phyloP scores from a whole-genome alignment of 2,329 filamentous ascomycete species.

The Teratosphaeria pseudoeucalypti region DNA sequence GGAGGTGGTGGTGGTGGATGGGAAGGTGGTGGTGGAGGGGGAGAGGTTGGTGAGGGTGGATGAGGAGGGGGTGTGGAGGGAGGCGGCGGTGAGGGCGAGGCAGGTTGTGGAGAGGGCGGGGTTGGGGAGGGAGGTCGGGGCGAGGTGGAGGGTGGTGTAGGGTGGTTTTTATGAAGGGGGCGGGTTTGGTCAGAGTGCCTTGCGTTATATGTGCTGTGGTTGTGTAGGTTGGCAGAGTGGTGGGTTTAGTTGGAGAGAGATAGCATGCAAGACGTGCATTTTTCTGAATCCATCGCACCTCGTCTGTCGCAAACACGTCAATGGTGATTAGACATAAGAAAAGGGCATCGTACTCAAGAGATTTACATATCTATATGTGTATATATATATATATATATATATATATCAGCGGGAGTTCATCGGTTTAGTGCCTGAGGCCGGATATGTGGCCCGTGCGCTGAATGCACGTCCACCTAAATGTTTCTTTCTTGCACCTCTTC shows the following conservation, averaged over 20 bases:
- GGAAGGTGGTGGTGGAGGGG: constrained; percentile 29
- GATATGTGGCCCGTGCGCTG: not conserved
- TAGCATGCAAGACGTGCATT: no score
- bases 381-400: no score
- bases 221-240: constrained; percentile 61
- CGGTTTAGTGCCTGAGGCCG: not conserved
- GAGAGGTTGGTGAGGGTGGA: constrained; percentile 31
- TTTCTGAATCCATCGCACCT: no score
- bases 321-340: no score
- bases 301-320: no score
- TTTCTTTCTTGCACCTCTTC: not conserved
- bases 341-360: no score
- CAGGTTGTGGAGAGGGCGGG: constrained; percentile 32
- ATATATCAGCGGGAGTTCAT: no score
- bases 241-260: constrained; percentile 37
- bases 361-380: no score
- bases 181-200: no score
- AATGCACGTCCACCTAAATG: not conserved
- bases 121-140: constrained; percentile 26
- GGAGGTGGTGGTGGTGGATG: constrained; percentile 35
- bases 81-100: constrained; percentile 26
- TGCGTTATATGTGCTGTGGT: constrained; percentile 44
- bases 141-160: constrained; percentile 26
- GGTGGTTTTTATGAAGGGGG: not conserved
- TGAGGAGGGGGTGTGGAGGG: constrained; percentile 30